Conservation (phyloP, 1,139 yeast species). For the Candida tropicalis region DNA sequence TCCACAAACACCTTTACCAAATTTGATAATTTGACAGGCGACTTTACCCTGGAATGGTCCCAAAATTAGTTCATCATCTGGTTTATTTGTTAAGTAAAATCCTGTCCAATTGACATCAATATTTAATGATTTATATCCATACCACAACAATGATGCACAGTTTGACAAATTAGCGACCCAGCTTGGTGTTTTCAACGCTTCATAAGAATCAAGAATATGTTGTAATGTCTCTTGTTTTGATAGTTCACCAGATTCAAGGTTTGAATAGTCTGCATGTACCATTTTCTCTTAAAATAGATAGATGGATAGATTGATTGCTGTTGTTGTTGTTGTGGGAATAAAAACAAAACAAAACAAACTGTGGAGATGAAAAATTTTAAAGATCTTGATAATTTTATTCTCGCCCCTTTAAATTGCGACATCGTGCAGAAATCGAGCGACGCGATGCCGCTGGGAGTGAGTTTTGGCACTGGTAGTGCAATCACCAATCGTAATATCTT, state of each 20-base stretch:
- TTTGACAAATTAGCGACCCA: conserved; percentile 92
- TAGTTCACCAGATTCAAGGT: conserved; percentile 33
- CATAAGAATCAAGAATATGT: conserved; percentile 59
- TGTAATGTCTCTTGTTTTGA: conserved; percentile 62
- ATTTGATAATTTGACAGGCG: conserved; percentile 80
- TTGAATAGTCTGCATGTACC: conserved; percentile 70
- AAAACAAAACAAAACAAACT: too few relatives aligned
- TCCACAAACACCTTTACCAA: conserved; percentile 94
- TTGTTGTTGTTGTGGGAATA: too few relatives aligned
- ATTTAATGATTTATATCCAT: conserved; percentile 69
- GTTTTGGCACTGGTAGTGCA: too few relatives aligned
- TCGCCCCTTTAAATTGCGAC: too few relatives aligned
- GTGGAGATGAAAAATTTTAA: not conserved
- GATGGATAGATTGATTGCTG: not conserved
- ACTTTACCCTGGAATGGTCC: conserved; percentile 98
- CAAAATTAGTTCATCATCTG: conserved; percentile 56
- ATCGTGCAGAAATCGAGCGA: too few relatives aligned
- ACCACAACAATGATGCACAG: conserved; percentile 85
- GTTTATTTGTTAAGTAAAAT: conserved; percentile 55
- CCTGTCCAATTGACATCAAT: conserved; percentile 89
- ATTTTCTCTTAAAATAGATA: not conserved
- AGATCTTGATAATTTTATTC: too few relatives aligned
- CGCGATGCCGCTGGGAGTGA: too few relatives aligned
- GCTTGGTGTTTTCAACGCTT: conserved; percentile 69
- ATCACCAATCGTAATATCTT: too few relatives aligned